Base-by-base conservation (phyloP, 176 grass and related monocot genomes). In the Oryza officinalis region DNA sequence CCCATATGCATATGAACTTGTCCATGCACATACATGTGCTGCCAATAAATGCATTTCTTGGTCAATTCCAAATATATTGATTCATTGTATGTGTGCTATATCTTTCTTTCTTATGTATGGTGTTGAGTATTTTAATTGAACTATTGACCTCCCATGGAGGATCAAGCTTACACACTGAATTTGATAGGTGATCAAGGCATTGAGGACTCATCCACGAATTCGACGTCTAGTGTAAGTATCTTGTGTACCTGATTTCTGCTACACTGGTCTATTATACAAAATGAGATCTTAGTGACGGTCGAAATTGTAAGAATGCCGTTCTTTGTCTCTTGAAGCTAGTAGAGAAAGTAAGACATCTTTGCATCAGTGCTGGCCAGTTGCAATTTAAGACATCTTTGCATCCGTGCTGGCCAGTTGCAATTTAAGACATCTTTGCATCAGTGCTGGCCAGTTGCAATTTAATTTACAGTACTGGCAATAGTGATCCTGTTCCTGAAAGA, bases 201-300 rank as follows among this genome's bases (percentile, higher is more conserved):
- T 99, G 80, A 99, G 93, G 80, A 94, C 96, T 65, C 93, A 99
- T 86, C 96, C 96, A 76, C 85, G 89, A 27, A 96, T 99, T 49
- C 91, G 93, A 63, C 96, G 88, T 15, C 93, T 99, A 71, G 91
- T 99, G 93, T 99, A 96, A 83, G 91, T 83, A 63, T 15, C 75
- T 10, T n/a, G 1, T 31, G 30, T 35, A 61, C 33, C 11, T 38
- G 8, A 37, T 30, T 15, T 33, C 26, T 87, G 7, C 38, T 67
- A 14, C 12, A 80, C 14, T 27, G 12, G 71, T 67, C 20, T 23
- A 35, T 0, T 35, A 35, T 35, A 35, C 33, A 35, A 35, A 35
- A 6, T 35, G 33, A 35, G 6, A 35, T 35, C 33, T 35, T 35
- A 35, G 33, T 35, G 33, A 35, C 0, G 33, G 33, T 35, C 0